These are phyloP conservation scores for Cyclospora cayetanensis DNA, from an alignment of 169 alveolate species.

Conservation along the genomic window DNA sequence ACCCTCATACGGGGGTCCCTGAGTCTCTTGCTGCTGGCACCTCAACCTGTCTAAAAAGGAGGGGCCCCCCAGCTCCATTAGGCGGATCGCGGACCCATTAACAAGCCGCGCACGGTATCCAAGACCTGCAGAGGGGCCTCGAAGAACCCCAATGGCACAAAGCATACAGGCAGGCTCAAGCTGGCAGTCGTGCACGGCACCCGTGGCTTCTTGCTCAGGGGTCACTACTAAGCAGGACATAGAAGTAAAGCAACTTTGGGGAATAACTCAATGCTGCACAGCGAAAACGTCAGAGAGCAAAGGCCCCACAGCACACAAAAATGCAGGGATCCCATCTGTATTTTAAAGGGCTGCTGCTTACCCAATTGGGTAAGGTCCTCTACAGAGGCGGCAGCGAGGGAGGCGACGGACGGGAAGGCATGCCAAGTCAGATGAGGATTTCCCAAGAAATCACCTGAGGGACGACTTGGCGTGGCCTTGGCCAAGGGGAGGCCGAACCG, in stretches of 20 bases:
- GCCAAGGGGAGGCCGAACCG: neutral
- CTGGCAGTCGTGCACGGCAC: too few species aligned
- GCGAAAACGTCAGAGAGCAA: too few species aligned
- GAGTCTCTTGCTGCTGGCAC: neutral
- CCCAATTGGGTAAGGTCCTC: constrained; percentile 42
- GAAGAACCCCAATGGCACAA: too few species aligned
- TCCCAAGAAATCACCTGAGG: neutral
- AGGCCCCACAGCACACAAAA: too few species aligned
- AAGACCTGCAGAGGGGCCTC: constrained; percentile 25
- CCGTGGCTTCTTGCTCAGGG: too few species aligned
- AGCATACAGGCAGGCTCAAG: too few species aligned
- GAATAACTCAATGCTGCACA: too few species aligned
- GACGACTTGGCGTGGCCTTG: neutral
- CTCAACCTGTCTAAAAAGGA: neutral
- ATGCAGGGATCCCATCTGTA: too few species aligned
- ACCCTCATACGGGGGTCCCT: neutral
- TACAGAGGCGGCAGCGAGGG: constrained; percentile 69
- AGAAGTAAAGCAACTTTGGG: too few species aligned
- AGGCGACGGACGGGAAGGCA: neutral
- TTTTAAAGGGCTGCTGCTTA: too few species aligned
- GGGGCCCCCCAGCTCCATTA: constrained; percentile 71
- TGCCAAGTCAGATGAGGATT: neutral
- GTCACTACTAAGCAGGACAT: too few species aligned
- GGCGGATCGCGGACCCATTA: constrained; percentile 9
- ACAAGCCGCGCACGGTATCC: constrained; percentile 30